A percentile compares a stretch with the other conserved stretches of the same genome.
phyloP scores from a whole-genome alignment of 2,329 filamentous ascomycete genomes.

The Epichloe glyceriae region DNA sequence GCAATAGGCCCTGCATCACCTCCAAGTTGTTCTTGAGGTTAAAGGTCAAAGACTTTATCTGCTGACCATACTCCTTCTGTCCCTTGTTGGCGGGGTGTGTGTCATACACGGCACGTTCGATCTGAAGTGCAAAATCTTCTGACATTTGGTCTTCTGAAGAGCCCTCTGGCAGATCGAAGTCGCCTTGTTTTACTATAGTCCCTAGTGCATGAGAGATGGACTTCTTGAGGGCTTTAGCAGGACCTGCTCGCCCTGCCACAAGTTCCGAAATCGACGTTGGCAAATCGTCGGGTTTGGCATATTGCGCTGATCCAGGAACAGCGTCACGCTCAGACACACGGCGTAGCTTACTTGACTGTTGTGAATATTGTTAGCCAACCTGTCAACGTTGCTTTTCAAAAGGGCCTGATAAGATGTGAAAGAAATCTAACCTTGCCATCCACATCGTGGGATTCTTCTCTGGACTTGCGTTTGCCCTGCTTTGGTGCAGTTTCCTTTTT shows the following conservation, averaged over 20 bases:
- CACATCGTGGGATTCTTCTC: slow-evolving; percentile 42
- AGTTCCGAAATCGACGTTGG: slow-evolving; percentile 40
- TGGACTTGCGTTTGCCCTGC: slow-evolving; percentile 42
- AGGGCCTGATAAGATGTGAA: not conserved
- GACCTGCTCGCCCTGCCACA: slow-evolving; percentile 50
- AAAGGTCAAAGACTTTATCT: slow-evolving; percentile 66
- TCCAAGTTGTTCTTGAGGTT: slow-evolving; percentile 84
- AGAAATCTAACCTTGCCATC: slow-evolving; percentile 31
- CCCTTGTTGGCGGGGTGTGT: slow-evolving; percentile 34
- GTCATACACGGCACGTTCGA: slow-evolving; percentile 59
- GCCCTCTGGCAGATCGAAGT: slow-evolving; percentile 49
- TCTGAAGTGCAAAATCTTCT: slow-evolving; percentile 59
- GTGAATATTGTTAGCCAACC: not conserved
- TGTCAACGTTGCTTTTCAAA: not conserved
- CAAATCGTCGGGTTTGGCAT: slow-evolving; percentile 39
- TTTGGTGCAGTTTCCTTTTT: slow-evolving; percentile 32
- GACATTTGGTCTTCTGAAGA: slow-evolving; percentile 51
- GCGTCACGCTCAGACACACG: slow-evolving; percentile 40
- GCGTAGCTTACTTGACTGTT: slow-evolving; percentile 32
- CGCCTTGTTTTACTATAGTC: slow-evolving; percentile 51
- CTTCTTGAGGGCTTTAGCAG: slow-evolving; percentile 58
- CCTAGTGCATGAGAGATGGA: slow-evolving; percentile 54
- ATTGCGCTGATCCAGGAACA: slow-evolving; percentile 23
- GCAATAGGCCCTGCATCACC: slow-evolving; percentile 63
- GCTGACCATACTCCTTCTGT: slow-evolving; percentile 39